Evolutionary conservation across 192 early-diverging fungal genomes (phyloP), one percentile per base, ranked within the genome.

Genomic region (Gonapodya sp.): DNA sequence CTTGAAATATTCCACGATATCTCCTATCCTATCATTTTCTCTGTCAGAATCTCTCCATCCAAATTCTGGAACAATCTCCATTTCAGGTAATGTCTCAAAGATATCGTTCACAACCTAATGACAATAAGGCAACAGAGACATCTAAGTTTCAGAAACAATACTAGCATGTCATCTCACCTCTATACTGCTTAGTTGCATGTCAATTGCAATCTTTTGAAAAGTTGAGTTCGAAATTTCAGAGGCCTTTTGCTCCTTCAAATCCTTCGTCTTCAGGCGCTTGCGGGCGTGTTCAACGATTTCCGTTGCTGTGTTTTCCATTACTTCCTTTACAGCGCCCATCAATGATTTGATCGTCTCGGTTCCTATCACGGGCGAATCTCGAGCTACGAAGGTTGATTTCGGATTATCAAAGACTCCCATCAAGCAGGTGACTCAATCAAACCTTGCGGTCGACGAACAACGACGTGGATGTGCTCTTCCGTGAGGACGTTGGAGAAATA

Each of bases 1-100:
- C 46, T 16, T 64, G 46, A 64, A 64, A 64, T 64, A 64, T 64
- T 64, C 46, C 46, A 64, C 46, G 24, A 64, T 64, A 24, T 64
- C 46, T 64, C 46, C 46, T 64, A 64, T 64, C 46, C 46, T 64
- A 24, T 64, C 46, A 64, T 64, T 64, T 64, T 64, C 46, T 64
- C 46, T 64, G 46, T 64, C 46, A 64, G 46, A 16, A 64, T 64
- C 46, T 64, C 46, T 24, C 46, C 46, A 64, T 16, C 24, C 46
- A 64, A 64, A 64, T 64, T 64, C 46, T 64, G 46, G 46, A 64
- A 64, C 46, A 64, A 16, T 24, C 46, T 24, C 46, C 46, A 64
- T 64, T 64, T 64, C 24, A 24, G 46, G 46, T 64, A 64, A 64
- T 64, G 46, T 64, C 46, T 64, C 46, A 64, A 64, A 64, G 46